phyloP scores from a whole-genome alignment of 768 basidiomycete species.

The Suillus weaverae region DNA sequence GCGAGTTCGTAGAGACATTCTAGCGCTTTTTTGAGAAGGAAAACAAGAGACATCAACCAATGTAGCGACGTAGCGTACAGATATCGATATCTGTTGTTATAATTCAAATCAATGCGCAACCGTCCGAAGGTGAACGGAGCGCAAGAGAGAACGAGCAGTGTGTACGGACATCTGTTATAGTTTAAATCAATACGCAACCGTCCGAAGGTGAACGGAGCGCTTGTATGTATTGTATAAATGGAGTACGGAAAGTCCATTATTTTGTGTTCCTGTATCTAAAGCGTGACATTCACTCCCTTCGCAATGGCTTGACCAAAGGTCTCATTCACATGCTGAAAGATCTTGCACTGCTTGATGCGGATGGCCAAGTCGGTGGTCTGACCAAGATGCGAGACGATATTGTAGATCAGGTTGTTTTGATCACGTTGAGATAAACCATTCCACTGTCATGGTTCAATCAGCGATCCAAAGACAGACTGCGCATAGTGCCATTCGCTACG shows the following conservation, averaged over 20 bases:
- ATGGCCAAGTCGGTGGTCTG: slow-evolving; percentile 29
- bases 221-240: background rate
- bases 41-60: no score
- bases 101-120: no score
- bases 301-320: slow-evolving; percentile 38
- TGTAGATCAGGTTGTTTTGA: slow-evolving; percentile 38
- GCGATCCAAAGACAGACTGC: background rate
- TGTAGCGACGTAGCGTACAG: no score
- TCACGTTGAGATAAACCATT: slow-evolving; percentile 33
- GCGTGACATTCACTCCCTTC: slow-evolving; percentile 28
- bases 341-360: slow-evolving; percentile 30
- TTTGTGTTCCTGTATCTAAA: background rate
- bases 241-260: background rate
- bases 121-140: no score
- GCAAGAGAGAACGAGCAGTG: no score
- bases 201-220: no score
- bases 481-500: background rate
- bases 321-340: slow-evolving; percentile 40
- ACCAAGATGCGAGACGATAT: slow-evolving; percentile 40
- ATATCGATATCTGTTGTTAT: no score
- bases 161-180: no score
- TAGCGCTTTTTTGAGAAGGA: no score
- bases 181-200: no score
- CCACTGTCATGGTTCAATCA: slow-evolving; percentile 24
- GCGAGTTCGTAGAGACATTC: no score